Evolutionary conservation across 768 basidiomycete genomes (phyloP), one percentile per base, ranked within the genome.

Genomic region (Boletus subparvulus): DNA sequence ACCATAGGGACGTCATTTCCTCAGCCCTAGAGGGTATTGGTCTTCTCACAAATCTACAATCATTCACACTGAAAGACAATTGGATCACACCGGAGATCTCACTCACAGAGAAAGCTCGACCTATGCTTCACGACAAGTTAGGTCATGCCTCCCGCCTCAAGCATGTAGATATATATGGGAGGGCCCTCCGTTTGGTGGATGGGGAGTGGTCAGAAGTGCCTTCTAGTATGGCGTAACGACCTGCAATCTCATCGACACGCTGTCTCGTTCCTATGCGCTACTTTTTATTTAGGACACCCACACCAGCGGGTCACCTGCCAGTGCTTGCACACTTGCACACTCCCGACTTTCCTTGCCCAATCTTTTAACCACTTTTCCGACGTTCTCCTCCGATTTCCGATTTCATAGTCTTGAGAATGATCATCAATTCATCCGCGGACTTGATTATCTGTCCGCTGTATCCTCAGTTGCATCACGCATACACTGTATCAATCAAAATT

Each of bases 351-450:
- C 79, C 17, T 66, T 68, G 1, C 77, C 79, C 6, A 82, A 64
- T 0, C 71, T 70, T 33, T 57, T 64, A 0, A 86, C 74, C 16
- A 48, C 73, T 28, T 70, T 80, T 3, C 82, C 83, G 2, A 83
- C 21, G 21, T 28, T 28, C 6, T 28, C 26, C 26, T 28, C 26
- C 26, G 21, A 21, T 21, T 21, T 6, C 26, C 26, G 26, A 21
- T 69, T 88, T 87, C 86, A 86, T 87, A 1, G 85, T 83, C 66
- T 85, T 83, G 13, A 87, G 74, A 19, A 83, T 74, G 33, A 82
- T 47, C 37, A 85, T 62, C 4, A 80, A 73, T 5, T 79, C 71
- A 13, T 78, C 75, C 3, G 72, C 70, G 1, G 78, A 71, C 4
- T 65, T 47, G 42, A 86, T 74, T 0, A 66, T 59, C 50, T 83